phyloP scores from a whole-genome alignment of 192 early-diverging fungal species.

The Chytriomyces sp. region DNA sequence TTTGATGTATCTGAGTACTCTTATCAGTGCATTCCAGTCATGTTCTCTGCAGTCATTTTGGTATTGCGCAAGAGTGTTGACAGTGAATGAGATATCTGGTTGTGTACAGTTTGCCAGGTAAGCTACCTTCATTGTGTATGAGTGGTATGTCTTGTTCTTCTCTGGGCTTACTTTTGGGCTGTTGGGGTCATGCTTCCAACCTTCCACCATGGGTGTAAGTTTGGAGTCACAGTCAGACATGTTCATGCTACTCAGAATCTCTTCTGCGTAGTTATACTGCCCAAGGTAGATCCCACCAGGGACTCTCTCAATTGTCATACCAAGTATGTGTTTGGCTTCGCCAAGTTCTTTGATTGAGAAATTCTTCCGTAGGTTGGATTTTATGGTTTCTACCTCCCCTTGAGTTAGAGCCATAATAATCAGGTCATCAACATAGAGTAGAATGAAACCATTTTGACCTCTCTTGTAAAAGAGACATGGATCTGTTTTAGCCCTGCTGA shows the following conservation, averaged over 20 bases:
- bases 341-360: slow-evolving; percentile 8
- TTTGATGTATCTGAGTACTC: slow-evolving; percentile 24
- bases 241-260: slow-evolving; percentile 22
- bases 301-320: slow-evolving; percentile 7
- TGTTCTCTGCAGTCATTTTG: slow-evolving; percentile 4
- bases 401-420: slow-evolving; percentile 6
- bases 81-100: slow-evolving; percentile 22
- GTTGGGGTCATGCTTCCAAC: background rate
- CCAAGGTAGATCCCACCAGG: slow-evolving; percentile 23
- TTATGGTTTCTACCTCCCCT: slow-evolving; percentile 23
- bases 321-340: slow-evolving; percentile 27
- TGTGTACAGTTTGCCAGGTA: slow-evolving; percentile 7
- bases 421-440: slow-evolving; percentile 37
- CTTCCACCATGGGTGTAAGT: background rate
- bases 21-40: slow-evolving; percentile 6
- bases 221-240: slow-evolving; percentile 12
- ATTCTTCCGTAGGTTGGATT: slow-evolving; percentile 13
- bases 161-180: background rate
- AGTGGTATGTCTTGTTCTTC: background rate
- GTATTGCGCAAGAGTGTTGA: slow-evolving; percentile 12
- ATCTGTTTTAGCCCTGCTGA: slow-evolving; percentile 16
- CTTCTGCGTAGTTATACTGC: slow-evolving; percentile 7
- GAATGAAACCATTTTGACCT: background rate
- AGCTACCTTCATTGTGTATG: background rate
- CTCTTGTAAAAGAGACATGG: slow-evolving; percentile 10